phyloP scores from a whole-genome alignment of 2,329 filamentous ascomycete genomes.

The Aspergillus fijiensis region DNA sequence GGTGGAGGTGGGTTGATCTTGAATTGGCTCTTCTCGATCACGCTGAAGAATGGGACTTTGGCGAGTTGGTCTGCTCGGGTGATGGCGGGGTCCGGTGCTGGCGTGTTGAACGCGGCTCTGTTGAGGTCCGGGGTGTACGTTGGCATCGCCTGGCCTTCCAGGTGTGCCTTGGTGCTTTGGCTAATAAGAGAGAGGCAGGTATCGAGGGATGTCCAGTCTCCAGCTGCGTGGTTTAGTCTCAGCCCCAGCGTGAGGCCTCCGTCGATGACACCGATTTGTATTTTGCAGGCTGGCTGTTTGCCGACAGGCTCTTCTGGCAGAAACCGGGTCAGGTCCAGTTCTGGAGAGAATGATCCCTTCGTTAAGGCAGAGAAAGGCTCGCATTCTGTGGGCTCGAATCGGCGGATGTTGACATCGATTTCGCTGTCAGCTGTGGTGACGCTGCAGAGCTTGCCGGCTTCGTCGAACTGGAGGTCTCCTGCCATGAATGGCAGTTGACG shows the following conservation, averaged over 20 bases:
- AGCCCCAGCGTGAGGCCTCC: slow-evolving; percentile 22
- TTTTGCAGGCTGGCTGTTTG: slow-evolving; percentile 17
- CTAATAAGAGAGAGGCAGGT: slow-evolving; percentile 23
- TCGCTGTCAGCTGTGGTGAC: slow-evolving; percentile 6
- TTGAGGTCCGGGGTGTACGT: slow-evolving; percentile 22
- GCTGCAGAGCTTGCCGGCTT: slow-evolving; percentile 18
- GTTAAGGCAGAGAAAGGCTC: slow-evolving; percentile 15
- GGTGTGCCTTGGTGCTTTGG: slow-evolving; percentile 20
- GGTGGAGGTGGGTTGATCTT: slow-evolving; percentile 9
- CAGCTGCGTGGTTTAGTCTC: slow-evolving; percentile 21
- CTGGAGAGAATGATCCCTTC: slow-evolving; percentile 13
- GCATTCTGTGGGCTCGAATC: slow-evolving; percentile 12
- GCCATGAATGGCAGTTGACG: slow-evolving; percentile 22
- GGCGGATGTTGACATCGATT: slow-evolving; percentile 11
- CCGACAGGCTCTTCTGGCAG: slow-evolving; percentile 11
- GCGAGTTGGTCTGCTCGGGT: slow-evolving; percentile 13
- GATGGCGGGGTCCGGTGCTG: background rate
- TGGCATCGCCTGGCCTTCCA: slow-evolving; percentile 15
- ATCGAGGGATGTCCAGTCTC: slow-evolving; percentile 26
- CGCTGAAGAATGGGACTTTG: slow-evolving; percentile 15
- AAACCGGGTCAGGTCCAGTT: slow-evolving; percentile 13
- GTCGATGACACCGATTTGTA: slow-evolving; percentile 24
- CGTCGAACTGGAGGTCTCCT: slow-evolving; percentile 17
- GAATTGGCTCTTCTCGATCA: slow-evolving; percentile 17
- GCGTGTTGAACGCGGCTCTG: slow-evolving; percentile 19